Evolutionary conservation across 2,329 filamentous ascomycete genomes (phyloP).

Genomic region (Byssoonygena ceratinophila): DNA sequence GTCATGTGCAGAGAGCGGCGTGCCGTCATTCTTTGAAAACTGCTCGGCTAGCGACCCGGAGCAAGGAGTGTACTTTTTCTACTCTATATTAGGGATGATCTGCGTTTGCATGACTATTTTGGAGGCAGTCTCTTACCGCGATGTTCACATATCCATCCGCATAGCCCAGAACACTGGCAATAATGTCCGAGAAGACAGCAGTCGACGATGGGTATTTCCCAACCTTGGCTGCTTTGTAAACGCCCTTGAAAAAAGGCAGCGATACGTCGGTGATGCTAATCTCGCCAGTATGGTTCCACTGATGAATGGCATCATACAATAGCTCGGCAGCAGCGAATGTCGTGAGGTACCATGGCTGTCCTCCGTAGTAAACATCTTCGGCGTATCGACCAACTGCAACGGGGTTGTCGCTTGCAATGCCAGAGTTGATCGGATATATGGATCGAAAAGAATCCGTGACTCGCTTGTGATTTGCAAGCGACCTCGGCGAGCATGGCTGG

Average conservation of each 20-base stretch:
- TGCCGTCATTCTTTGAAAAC: conserved; percentile 29
- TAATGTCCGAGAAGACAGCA: conserved; percentile 34
- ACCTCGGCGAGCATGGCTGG: conserved; percentile 59
- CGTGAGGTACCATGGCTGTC: conserved; percentile 69
- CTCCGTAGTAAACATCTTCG: conserved; percentile 63
- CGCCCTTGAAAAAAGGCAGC: conserved; percentile 59
- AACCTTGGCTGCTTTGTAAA: conserved; percentile 46
- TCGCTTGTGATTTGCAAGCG: conserved; percentile 64
- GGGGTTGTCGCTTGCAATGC: conserved; percentile 49
- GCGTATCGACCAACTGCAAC: conserved; percentile 57
- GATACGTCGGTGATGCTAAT: conserved; percentile 57
- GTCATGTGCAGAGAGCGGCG: conserved; percentile 31
- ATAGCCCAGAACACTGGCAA: conserved; percentile 52
- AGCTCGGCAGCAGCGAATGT: conserved; percentile 68
- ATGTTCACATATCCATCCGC: conserved; percentile 46
- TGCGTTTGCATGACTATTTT: not conserved
- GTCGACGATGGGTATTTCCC: conserved; percentile 55
- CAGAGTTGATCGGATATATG: conserved; percentile 59
- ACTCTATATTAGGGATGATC: not conserved
- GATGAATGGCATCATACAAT: conserved; percentile 63
- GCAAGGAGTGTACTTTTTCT: conserved; percentile 39
- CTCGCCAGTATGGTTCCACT: conserved; percentile 55
- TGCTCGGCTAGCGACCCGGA: conserved; percentile 47
- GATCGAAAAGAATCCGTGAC: conserved; percentile 65
- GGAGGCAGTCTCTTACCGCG: conserved; percentile 18